phyloP scores from a whole-genome alignment of 2,329 filamentous ascomycete species.

The Sporothrix euskadiensis region DNA sequence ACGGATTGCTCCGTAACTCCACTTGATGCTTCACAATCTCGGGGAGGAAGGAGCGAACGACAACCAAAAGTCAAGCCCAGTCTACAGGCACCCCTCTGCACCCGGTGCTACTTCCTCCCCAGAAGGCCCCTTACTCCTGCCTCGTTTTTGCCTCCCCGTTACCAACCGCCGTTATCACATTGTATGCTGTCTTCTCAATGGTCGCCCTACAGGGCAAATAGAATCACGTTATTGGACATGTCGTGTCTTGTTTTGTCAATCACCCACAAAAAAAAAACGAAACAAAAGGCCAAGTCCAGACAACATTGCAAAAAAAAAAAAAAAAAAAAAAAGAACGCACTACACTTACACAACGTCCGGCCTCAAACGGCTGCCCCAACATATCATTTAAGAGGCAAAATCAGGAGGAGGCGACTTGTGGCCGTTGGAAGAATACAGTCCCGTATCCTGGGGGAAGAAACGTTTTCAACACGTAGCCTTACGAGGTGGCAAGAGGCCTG shows the following conservation, averaged over 20 bases:
- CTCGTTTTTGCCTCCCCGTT: constrained; percentile 18
- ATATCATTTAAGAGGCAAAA: not conserved
- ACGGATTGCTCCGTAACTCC: not conserved
- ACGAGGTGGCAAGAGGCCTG: not conserved
- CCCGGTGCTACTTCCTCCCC: not conserved
- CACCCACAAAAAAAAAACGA: not conserved
- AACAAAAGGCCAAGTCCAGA: not conserved
- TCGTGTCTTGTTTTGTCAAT: not conserved
- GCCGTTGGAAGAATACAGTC: not conserved
- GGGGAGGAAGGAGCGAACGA: not conserved
- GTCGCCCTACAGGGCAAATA: constrained; percentile 31
- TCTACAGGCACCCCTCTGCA: not conserved
- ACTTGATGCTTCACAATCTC: not conserved
- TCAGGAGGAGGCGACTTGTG: constrained; percentile 7
- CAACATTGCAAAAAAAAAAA: not conserved
- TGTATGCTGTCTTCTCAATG: constrained; percentile 21
- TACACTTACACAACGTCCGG: not conserved
- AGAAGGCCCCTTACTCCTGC: not conserved
- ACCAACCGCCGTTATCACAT: not conserved
- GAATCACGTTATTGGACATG: not conserved
- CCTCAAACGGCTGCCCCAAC: not conserved
- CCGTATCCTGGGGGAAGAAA: not conserved
- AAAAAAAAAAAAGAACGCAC: not conserved
- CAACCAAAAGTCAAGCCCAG: not conserved
- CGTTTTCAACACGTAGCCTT: not conserved